Conservation (phyloP, 148 eudicot genomes). For the Chenopodium quinoa region DNA sequence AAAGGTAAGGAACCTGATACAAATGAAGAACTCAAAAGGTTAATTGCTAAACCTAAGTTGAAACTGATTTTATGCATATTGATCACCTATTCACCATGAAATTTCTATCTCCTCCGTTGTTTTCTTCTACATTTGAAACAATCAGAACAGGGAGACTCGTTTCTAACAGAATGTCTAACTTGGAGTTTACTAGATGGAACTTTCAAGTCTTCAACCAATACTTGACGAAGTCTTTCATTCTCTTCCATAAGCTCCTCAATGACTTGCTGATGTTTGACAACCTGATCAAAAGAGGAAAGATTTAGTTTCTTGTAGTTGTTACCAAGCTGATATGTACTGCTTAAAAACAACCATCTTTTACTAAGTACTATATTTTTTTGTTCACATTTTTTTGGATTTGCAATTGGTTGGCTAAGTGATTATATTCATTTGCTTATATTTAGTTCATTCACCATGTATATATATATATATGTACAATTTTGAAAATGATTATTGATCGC, state of each 20-base stretch:
- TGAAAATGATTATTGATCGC: background rate
- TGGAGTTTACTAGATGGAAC: conserved; percentile 59
- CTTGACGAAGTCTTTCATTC: conserved; percentile 74
- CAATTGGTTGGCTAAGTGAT: too few species aligned
- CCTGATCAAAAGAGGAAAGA: conserved; percentile 37
- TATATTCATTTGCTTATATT: too few species aligned
- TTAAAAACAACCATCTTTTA: background rate
- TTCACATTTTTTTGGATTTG: too few species aligned
- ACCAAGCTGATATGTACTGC: background rate
- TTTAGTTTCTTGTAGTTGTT: background rate
- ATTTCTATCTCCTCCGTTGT: conserved; percentile 54
- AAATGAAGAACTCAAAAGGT: background rate
- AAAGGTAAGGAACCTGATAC: background rate
- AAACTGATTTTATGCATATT: background rate
- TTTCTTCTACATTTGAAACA: conserved; percentile 84
- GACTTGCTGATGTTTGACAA: conserved; percentile 76
- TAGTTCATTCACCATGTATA: background rate
- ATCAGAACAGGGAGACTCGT: conserved; percentile 53
- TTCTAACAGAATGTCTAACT: conserved; percentile 35
- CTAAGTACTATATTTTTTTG: background rate
- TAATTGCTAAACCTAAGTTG: background rate
- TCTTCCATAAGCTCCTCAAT: conserved; percentile 84
- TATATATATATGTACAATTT: too few species aligned
- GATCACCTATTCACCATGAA: background rate
- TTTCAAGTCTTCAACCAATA: conserved; percentile 81